Percentiles rank a stretch among this genome's conserved stretches.
These are phyloP conservation scores for Scheffersomyces quercinus DNA, from an alignment of 1,139 yeast species.

Conservation along the genomic window DNA sequence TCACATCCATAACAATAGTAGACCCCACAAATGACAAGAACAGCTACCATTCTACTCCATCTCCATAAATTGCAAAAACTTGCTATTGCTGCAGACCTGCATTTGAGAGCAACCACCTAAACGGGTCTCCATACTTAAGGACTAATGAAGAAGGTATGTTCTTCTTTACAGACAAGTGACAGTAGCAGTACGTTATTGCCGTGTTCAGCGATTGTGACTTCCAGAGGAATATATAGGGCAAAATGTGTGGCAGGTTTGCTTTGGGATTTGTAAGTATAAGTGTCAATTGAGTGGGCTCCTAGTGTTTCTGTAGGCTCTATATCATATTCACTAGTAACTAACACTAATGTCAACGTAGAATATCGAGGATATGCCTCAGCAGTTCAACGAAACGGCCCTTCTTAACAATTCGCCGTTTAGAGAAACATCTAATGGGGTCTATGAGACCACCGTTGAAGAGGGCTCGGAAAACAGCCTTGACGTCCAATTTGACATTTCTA, in stretches of 20 bases:
- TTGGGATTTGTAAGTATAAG: slow-evolving; percentile 39
- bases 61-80: too few relatives aligned
- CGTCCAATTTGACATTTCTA: slow-evolving; percentile 10
- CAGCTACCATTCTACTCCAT: too few relatives aligned
- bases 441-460: slow-evolving; percentile 3
- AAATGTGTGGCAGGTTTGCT: slow-evolving; percentile 50
- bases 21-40: too few relatives aligned
- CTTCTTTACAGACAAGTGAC: too few relatives aligned
- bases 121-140: too few relatives aligned
- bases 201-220: too few relatives aligned
- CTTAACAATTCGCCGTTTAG: slow-evolving; percentile 2
- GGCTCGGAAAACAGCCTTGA: slow-evolving; percentile 8
- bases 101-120: not conserved
- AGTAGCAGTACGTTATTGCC: too few relatives aligned
- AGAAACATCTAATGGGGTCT: slow-evolving; percentile 6
- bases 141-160: too few relatives aligned
- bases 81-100: too few relatives aligned
- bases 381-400: slow-evolving; percentile 27
- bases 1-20: too few relatives aligned
- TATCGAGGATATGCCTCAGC: slow-evolving; percentile 30
- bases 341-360: slow-evolving; percentile 21
- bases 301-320: not conserved
- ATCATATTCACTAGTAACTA: too few relatives aligned
- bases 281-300: not conserved
- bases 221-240: too few relatives aligned